A percentile compares a stretch with the other conserved stretches of the same genome.
Conservation (phyloP, 768 basidiomycete genomes). For the Mrakia gelida region DNA sequence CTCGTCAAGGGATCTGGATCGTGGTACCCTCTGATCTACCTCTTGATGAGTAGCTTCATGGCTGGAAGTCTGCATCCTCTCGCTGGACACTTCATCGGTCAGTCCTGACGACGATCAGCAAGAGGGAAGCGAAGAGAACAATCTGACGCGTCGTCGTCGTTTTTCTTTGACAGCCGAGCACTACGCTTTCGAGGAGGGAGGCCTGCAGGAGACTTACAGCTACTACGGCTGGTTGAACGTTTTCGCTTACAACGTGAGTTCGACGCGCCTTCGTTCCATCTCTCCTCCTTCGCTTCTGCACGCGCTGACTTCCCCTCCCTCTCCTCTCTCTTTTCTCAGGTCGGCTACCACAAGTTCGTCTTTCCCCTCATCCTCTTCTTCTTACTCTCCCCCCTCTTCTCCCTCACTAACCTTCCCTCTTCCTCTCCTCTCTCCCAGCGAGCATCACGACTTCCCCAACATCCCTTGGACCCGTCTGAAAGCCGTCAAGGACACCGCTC, state of each 20-base stretch:
- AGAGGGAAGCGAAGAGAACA: neutral
- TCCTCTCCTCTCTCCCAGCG: conserved; percentile 43
- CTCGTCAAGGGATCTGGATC: conserved; percentile 46
- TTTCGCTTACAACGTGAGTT: conserved; percentile 83
- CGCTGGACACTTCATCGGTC: conserved; percentile 96
- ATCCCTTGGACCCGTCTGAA: conserved; percentile 92
- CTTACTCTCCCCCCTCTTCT: neutral
- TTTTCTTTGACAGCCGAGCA: conserved; percentile 24
- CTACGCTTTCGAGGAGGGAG: conserved; percentile 42
- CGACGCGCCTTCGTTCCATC: conserved; percentile 24
- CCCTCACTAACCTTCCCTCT: neutral
- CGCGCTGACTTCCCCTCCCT: neutral
- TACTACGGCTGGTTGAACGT: conserved; percentile 91
- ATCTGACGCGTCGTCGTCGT: neutral
- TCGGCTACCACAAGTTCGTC: conserved; percentile 81
- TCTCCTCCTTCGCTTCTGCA: neutral
- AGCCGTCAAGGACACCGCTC: conserved; percentile 71
- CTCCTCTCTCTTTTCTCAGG: conserved; percentile 49
- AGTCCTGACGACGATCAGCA: conserved; percentile 68
- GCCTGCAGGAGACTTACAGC: conserved; percentile 90
- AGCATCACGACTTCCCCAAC: conserved; percentile 98
- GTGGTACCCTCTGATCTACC: conserved; percentile 22
- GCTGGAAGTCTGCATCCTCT: conserved; percentile 94
- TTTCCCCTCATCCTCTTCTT: neutral
- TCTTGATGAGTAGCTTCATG: conserved; percentile 62